Evolutionary conservation across 2,329 filamentous ascomycete genomes (phyloP), one percentile per base, ranked within the genome.

Genomic region (Hypoxylon sp.): DNA sequence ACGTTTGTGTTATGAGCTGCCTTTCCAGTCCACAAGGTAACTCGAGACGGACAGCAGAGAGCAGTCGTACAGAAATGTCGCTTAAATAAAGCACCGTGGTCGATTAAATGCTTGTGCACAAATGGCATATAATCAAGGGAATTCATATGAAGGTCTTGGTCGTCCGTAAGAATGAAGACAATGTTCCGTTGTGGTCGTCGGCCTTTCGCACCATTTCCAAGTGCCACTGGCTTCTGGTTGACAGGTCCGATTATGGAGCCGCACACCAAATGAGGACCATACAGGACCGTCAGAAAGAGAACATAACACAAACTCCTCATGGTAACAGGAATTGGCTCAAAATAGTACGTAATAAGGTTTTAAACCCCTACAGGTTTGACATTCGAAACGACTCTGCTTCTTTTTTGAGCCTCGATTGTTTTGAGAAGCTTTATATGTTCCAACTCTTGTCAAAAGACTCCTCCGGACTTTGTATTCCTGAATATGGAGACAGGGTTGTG

Each of bases 1-100:
- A 92, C 88, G 70, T 92, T 92, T 0, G 90, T 92, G 70, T 92
- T 92, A 72, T 93, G 91, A 0, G 90, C 88, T 5, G 87, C 84
- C 73, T 87, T 87, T 0, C 91, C 90, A 0, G 90, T 92, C 85
- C 85, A 88, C 1, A 92, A 77, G 13, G 85, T 87, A 1, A 91
- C 90, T 1, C 91, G 83, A 0, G 90, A 89, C 0, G 91, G 91
- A 71, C 91, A 93, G 76, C 91, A 92, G 0, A 91, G 77, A 0
- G 91, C 83, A 0, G 89, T 87, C 0, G 90, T 92, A 71, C 88
- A 90, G 63, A 88, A 92, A 72, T 93, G 90, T 42, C 86, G 86
- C 50, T 80, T 79, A 68, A 87, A 92, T 0, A 83, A 83, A 0
- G 87, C 90, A 0, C 90, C 91, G 58, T 88, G 79, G 0, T 88